Conservation (phyloP, 495 filamentous ascomycete species). For the Xanthoparmelia taractica region DNA sequence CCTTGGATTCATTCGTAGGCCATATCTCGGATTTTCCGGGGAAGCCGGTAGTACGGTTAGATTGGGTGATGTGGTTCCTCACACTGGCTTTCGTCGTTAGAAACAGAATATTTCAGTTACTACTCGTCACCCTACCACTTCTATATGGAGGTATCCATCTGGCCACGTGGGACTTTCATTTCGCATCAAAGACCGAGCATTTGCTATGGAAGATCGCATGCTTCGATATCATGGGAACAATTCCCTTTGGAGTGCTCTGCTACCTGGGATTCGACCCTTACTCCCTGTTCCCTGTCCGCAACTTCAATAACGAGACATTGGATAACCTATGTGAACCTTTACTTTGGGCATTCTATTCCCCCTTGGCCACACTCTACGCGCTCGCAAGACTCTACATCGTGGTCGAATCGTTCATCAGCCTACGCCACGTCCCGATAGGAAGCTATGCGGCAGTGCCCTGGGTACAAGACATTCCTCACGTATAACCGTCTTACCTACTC, state of each 20-base stretch:
- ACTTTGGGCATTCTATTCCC: not conserved
- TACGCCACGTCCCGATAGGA: slow-evolving; percentile 18
- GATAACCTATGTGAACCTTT: too few species aligned
- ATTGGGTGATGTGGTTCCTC: not conserved
- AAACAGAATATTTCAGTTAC: not conserved
- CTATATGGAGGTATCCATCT: slow-evolving; percentile 26
- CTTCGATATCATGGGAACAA: not conserved
- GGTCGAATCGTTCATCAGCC: slow-evolving; percentile 11
- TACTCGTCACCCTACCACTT: not conserved
- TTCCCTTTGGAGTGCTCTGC: not conserved
- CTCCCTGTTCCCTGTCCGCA: too few species aligned
- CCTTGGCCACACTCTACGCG: not conserved
- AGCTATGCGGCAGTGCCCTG: slow-evolving; percentile 8
- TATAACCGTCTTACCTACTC: not conserved
- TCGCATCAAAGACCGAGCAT: slow-evolving; percentile 25
- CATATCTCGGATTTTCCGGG: not conserved
- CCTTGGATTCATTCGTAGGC: not conserved
- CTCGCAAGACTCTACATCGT: slow-evolving; percentile 8
- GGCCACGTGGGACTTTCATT: slow-evolving; percentile 27
- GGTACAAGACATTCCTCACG: slow-evolving; percentile 8
- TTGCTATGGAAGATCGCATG: slow-evolving; percentile 26
- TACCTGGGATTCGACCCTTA: too few species aligned
- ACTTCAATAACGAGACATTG: too few species aligned
- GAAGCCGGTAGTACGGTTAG: not conserved
- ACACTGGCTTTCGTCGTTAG: too few species aligned